phyloP scores from a whole-genome alignment of 2,329 filamentous ascomycete species.

The Thelonectria discophora region DNA sequence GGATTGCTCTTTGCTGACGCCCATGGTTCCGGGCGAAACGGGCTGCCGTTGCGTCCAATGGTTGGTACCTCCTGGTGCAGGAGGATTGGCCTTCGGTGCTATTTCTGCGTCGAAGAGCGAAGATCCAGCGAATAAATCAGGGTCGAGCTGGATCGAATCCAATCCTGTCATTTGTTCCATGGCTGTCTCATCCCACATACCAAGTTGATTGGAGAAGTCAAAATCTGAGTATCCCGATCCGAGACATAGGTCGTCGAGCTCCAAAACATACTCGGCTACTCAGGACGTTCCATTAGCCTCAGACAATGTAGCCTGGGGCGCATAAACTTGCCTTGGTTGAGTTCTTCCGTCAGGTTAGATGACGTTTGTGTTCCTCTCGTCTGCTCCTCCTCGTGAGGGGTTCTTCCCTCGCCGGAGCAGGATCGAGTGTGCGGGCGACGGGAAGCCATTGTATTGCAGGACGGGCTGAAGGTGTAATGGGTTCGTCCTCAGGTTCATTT shows the following conservation, averaged over 20 bases:
- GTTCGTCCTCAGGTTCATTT: no score
- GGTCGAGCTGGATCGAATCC: not conserved
- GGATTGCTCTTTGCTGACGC: not conserved
- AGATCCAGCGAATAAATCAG: not conserved
- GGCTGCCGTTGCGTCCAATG: not conserved
- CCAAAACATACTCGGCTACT: not conserved
- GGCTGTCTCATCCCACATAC: not conserved
- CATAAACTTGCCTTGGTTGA: not conserved
- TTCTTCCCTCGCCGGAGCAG: not conserved
- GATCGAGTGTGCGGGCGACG: not conserved
- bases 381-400: not conserved
- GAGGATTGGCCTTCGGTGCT: no score
- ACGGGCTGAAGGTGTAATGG: not conserved
- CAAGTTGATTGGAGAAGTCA: not conserved
- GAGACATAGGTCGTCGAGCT: not conserved
- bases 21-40: not conserved
- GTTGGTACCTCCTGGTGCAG: not conserved
- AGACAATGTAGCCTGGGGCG: no score
- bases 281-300: not conserved
- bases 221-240: not conserved
- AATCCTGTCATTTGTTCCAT: not conserved
- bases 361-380: not conserved
- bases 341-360: not conserved
- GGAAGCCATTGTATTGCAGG: not conserved
- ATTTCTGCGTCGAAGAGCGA: not conserved